Percentiles rank a stretch among this genome's conserved stretches.
Evolutionary conservation across 192 early-diverging fungal genomes (phyloP).

Genomic region (Globomyces pollinis-pini): DNA sequence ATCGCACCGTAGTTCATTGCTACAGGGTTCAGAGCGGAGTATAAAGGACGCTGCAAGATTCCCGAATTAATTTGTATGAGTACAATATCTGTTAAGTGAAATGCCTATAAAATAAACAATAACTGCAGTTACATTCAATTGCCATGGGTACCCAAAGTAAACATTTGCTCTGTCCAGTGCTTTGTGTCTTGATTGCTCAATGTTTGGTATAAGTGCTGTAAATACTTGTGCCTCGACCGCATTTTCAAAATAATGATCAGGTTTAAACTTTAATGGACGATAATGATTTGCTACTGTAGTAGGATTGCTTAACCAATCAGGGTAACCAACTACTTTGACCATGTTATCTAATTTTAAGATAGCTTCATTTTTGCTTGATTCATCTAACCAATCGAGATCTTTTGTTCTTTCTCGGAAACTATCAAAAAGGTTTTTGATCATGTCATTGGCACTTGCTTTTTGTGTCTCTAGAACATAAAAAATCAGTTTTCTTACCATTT

Average conservation of each 20-base stretch:
- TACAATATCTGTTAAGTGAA: conserved; percentile 23
- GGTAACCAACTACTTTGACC: conserved; percentile 56
- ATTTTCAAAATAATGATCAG: conserved; percentile 52
- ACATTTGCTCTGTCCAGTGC: conserved; percentile 18
- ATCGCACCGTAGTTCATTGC: conserved; percentile 60
- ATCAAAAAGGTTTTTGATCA: conserved; percentile 32
- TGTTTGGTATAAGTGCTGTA: conserved; percentile 19
- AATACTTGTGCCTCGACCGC: conserved; percentile 34
- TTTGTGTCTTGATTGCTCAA: conserved; percentile 11
- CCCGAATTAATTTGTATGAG: conserved; percentile 43
- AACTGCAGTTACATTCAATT: too few species aligned
- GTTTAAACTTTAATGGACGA: conserved; percentile 35
- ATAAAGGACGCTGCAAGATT: conserved; percentile 60
- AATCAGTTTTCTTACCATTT: too few species aligned
- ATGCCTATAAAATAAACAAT: too few species aligned
- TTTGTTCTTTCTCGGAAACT: conserved; percentile 34
- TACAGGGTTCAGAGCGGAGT: conserved; percentile 40
- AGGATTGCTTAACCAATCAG: conserved; percentile 45
- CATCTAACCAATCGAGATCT: conserved; percentile 51
- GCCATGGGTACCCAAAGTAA: conserved; percentile 32
- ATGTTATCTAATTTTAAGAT: conserved; percentile 49
- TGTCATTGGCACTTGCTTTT: conserved; percentile 15
- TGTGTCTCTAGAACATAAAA: too few species aligned
- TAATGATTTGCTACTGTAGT: conserved; percentile 44
- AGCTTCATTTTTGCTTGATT: conserved; percentile 37